Base-by-base conservation (phyloP, 108 stramenopile genomes). In the Licmophora abbreviata region DNA sequence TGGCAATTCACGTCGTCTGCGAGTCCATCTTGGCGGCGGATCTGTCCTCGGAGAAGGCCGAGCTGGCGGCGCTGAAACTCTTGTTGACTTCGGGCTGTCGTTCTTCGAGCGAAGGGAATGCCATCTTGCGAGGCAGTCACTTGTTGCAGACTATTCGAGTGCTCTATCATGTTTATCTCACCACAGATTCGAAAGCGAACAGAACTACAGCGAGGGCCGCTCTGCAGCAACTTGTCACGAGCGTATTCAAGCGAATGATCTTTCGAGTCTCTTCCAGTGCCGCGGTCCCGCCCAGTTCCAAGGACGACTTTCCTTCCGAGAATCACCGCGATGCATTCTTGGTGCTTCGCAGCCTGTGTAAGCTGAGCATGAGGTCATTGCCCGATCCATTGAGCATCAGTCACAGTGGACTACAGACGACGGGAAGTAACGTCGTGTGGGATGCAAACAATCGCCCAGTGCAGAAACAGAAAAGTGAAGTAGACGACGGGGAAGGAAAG, bases 131-230 rank as follows among this genome's bases (percentile, higher is more conserved):
- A 18, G 94, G 91, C 34, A 71, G 72, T 22, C 74, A 92, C 54
- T 59, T 99, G 30, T 81, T 97, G 29, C 85, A 85, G 48, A 74
- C 96, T 25, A n/a, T 99, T 29, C 61, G 94, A 42, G 63, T 87
- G 15, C 81, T 84, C 42, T 98, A 95, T 61, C 96, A 98, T 64
- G 83, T 97, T 10, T 96, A 95, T 72, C 80, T 98, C n/a, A 85
- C 93, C 21, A 68, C 79, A 2, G 83, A 86, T 48, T 66, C 78
- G 15, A 42, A 55, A 8, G 56, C 72, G 26, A 88, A 75, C 49
- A 85, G 79, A 45, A 76, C 79, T n/a, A 58, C 88, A 2, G 83
- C 95, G 23, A 94, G 86, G 60, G 71, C 83, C 36, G 80, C 92
- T 24, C 59, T 98, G 21, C 64, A 82, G 44, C 93, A 98, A 48